Evolutionary conservation across 495 filamentous ascomycete species (phyloP).

Genomic region (Parathielavia appendiculata): DNA sequence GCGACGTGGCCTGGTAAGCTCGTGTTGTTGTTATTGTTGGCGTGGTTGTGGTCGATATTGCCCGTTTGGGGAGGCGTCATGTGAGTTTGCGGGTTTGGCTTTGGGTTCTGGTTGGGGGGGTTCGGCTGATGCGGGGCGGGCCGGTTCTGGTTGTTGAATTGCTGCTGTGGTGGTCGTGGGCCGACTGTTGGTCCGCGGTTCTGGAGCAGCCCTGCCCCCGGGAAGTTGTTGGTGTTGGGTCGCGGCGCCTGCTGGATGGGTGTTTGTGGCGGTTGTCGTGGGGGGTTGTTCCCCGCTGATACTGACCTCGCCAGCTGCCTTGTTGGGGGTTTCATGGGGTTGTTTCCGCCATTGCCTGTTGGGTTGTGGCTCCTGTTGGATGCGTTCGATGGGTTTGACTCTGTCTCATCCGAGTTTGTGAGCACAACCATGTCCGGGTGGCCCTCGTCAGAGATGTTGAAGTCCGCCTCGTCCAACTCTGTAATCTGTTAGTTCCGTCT

Average conservation of each 20-base stretch:
- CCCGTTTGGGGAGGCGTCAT: slow-evolving; percentile 33
- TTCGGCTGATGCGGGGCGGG: slow-evolving; percentile 21
- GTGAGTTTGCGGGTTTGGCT: slow-evolving; percentile 28
- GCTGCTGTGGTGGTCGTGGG: slow-evolving; percentile 18
- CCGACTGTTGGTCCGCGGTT: slow-evolving; percentile 9
- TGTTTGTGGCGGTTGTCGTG: slow-evolving; percentile 33
- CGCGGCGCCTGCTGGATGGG: slow-evolving; percentile 30
- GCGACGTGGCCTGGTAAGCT: no score
- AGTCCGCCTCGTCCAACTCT: slow-evolving; percentile 72
- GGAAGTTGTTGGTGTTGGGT: slow-evolving; percentile 18
- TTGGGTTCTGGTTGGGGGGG: slow-evolving; percentile 30
- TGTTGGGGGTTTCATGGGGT: slow-evolving; percentile 36
- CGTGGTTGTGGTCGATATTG: no score
- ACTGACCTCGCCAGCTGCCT: slow-evolving; percentile 25
- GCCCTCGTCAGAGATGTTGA: slow-evolving; percentile 52
- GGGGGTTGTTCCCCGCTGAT: slow-evolving; percentile 26
- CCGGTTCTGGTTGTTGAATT: slow-evolving; percentile 30
- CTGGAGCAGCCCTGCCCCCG: slow-evolving; percentile 15
- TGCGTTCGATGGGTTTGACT: background rate
- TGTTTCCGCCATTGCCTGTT: slow-evolving; percentile 11
- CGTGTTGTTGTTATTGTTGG: slow-evolving; percentile 3
- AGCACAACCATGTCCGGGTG: slow-evolving; percentile 61
- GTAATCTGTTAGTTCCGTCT: slow-evolving; percentile 20
- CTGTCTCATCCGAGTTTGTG: slow-evolving; percentile 14
- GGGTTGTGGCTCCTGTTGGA: slow-evolving; percentile 13